Evolutionary conservation across 2,329 filamentous ascomycete species (phyloP), one percentile per base, ranked within the genome.

Genomic region (Fusarium albosuccineum): DNA sequence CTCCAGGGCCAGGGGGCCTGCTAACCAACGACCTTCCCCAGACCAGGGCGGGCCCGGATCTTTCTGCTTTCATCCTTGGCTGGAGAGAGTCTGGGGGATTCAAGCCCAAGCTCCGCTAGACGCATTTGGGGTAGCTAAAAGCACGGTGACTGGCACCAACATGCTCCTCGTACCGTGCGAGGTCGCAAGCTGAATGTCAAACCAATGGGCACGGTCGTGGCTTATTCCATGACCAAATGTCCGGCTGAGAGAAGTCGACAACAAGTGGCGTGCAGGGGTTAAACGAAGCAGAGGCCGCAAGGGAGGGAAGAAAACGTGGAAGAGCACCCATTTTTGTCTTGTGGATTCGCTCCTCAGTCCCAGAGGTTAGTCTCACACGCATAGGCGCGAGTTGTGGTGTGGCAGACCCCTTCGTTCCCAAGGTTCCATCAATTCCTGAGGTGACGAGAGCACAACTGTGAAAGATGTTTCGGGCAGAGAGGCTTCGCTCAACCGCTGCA

Each of bases 251-350:
- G 54, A 65, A 54, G 48, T 64, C 53, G 52, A 57, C 58, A 67
- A 51, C 42, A 33, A 60, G 60, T 67, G 60, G 62, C 59, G 40
- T 73, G 66, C 70, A 71, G 57, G 66, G 67, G 55, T 64, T 68
- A 60, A 54, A 59, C 63, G 45, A 61, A 55, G 57, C 52, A 48
- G 60, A 68, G 60, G 48, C 44, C 49, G 64, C 44, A 58, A 59
- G 53, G 62, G 62, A 68, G 62, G 67, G 63, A 66, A 66, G 57
- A 72, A 71, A 73, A 73, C 71, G 70, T 73, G 71, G 71, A 68
- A 67, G 58, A 54, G 61, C 57, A 36, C 45, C 51, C 48, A 16
- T 56, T 40, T 22, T 36, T 66, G 51, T 49, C 30, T 48, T n/a
- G 44, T 33, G 46, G 57, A 54, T 60, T 68, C 50, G 53, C 64